A percentile compares a stretch with the other conserved stretches of the same genome.
Conservation (phyloP, 306 rosid genomes). For the Dalbergia cochinchinensis region DNA sequence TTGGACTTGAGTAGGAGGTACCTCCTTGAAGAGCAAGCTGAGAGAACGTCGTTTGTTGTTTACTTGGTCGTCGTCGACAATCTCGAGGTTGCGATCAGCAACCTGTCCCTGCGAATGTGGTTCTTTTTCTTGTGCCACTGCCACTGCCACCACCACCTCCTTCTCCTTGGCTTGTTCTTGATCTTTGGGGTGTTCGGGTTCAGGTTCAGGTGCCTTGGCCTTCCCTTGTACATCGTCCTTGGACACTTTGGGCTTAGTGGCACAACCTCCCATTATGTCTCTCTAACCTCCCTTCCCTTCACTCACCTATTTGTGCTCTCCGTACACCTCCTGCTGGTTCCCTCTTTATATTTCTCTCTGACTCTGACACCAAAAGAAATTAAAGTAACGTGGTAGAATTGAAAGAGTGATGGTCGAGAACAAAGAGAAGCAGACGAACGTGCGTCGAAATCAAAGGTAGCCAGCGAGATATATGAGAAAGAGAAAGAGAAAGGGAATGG, state of each 20-base stretch:
- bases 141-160: neutral
- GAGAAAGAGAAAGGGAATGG: neutral
- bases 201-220: conserved; percentile 45
- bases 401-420: neutral
- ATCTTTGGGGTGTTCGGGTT: conserved; percentile 45
- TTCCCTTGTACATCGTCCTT: conserved; percentile 15
- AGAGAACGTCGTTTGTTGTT: conserved; percentile 65
- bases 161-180: neutral
- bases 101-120: neutral
- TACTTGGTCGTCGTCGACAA: conserved; percentile 51
- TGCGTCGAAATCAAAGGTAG: conserved; percentile 34
- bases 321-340: neutral
- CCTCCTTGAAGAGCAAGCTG: conserved; percentile 66
- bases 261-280: conserved; percentile 71
- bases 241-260: conserved; percentile 65
- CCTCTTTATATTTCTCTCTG: neutral
- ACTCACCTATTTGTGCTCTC: neutral
- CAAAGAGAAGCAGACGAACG: conserved; percentile 13
- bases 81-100: conserved; percentile 22
- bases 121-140: neutral
- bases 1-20: neutral
- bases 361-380: neutral
- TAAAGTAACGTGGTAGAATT: neutral
- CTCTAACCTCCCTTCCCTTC: neutral
- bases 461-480: neutral